Percentiles rank a stretch among this genome's conserved stretches.
phyloP scores from a whole-genome alignment of 31 red algal species.

The Porphyra umbilicalis region DNA sequence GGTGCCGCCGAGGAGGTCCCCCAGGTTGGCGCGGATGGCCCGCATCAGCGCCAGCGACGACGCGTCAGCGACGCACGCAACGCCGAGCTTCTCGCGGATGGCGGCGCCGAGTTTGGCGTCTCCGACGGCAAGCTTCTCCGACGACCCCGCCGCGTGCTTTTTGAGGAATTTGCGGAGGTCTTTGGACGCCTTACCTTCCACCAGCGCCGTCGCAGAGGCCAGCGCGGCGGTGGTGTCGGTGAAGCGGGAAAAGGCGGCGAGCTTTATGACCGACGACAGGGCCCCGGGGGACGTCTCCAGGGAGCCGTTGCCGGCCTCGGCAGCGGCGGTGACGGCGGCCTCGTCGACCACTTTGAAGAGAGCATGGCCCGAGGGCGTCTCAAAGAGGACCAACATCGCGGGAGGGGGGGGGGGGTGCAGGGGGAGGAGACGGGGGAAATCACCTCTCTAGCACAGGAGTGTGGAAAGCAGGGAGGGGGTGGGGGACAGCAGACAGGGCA shows the following conservation, averaged over 20 bases:
- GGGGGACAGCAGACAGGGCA: background rate
- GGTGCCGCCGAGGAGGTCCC: conserved; percentile 48
- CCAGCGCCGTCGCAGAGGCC: conserved; percentile 68
- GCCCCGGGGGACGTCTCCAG: conserved; percentile 39
- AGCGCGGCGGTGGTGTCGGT: conserved; percentile 82
- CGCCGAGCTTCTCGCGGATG: conserved; percentile 84
- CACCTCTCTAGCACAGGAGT: background rate
- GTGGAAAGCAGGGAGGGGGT: background rate
- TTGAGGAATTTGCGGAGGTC: conserved; percentile 90
- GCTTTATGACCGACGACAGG: conserved; percentile 50
- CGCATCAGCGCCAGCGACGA: conserved; percentile 63
- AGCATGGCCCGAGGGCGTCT: conserved; percentile 94
- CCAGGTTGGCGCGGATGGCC: conserved; percentile 64
- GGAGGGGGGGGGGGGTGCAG: background rate
- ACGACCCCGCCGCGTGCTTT: conserved; percentile 37
- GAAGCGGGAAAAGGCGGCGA: conserved; percentile 87
- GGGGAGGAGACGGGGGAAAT: too few species aligned
- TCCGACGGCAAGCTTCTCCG: conserved; percentile 73
- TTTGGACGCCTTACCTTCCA: conserved; percentile 90
- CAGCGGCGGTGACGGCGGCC: conserved; percentile 24
- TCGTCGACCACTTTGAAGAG: conserved; percentile 91
- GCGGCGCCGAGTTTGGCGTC: conserved; percentile 91
- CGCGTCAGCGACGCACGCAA: conserved; percentile 80
- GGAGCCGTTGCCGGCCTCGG: background rate
- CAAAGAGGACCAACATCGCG: conserved; percentile 92